Base-by-base conservation (phyloP, 768 basidiomycete genomes). In the Serendipita indica region DNA sequence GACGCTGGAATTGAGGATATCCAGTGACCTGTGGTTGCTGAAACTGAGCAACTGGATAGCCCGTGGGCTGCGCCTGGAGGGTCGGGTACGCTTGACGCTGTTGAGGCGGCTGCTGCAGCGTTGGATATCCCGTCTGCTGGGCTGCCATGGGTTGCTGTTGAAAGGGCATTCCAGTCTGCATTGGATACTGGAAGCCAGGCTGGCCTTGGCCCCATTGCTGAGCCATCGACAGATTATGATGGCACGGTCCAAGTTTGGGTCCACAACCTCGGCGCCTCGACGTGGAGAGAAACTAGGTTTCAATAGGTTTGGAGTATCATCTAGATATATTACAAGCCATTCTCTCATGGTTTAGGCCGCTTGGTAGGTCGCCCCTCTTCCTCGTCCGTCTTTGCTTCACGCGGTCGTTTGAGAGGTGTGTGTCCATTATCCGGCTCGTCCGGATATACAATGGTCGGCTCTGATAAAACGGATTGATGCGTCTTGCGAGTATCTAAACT, bases 391-490 rank as follows among this genome's bases (percentile, higher is more conserved):
- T n/a, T n/a, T n/a, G n/a, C n/a, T 10, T 54, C 49, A 25, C 49
- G 20, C 3, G n/a, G 22, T 30, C 49, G 22, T 54, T 54, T 54
- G 49, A 30, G 7, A 6, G 41, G 27, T n/a, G 41, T 7, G 27
- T n/a, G 20, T 20, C 12, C 25, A 4, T 27, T 27, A 18, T 16
- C 12, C 49, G 49, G n/a, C 4, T 10, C 49, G 22, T 54, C 22
- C 3, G 49, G 49, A 28, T 22, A 54, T 5, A 33, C 32, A 25
- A 54, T 22, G 16, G 20, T 78, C 0, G 88, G 86, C 65, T 86
- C 84, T 2, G 87, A 89, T 20, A 90, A 71, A 0, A 89, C 77
- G 0, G 88, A 84, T 3, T 87, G 79, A 64, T 86, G 89, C 3
- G 86, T 89, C 65, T 79, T 80, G 32, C 89, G 84, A 0, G 87